phyloP scores from a whole-genome alignment of 768 basidiomycete species.

The Lepiota subincarnata region DNA sequence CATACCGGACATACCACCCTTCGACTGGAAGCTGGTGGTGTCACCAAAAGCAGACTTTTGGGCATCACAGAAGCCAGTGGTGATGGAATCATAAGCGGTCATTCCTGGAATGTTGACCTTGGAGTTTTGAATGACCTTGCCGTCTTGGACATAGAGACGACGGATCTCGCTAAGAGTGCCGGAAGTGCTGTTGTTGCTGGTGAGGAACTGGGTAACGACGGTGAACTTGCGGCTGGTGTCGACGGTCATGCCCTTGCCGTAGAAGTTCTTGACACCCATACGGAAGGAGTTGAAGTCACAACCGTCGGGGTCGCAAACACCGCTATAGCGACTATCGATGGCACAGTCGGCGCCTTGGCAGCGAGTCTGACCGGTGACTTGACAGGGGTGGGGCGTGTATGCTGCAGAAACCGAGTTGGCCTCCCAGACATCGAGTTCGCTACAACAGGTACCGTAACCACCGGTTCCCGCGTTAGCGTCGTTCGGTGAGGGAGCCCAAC shows the following conservation, averaged over 20 bases:
- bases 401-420: conserved; percentile 50
- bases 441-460: conserved; percentile 48
- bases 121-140: conserved; percentile 48
- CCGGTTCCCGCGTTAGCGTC: conserved; percentile 46
- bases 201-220: conserved; percentile 57
- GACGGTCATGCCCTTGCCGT: conserved; percentile 43
- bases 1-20: conserved; percentile 38
- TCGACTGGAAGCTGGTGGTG: conserved; percentile 37
- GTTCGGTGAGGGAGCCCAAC: conserved; percentile 34
- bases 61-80: conserved; percentile 41
- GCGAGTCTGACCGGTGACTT: conserved; percentile 31
- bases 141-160: conserved; percentile 52
- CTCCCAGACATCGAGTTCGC: conserved; percentile 61
- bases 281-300: conserved; percentile 65
- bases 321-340: conserved; percentile 33
- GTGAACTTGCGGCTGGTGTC: conserved; percentile 50
- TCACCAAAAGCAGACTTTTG: conserved; percentile 48
- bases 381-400: conserved; percentile 50
- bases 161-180: conserved; percentile 51
- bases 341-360: conserved; percentile 42
- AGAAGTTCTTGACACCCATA: conserved; percentile 44
- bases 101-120: conserved; percentile 39
- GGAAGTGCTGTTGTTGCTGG: conserved; percentile 37
- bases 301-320: conserved; percentile 51
- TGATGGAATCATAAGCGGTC: conserved; percentile 40